Evolutionary conservation across 495 filamentous ascomycete genomes (phyloP).

Genomic region (Rhypophila decipiens): DNA sequence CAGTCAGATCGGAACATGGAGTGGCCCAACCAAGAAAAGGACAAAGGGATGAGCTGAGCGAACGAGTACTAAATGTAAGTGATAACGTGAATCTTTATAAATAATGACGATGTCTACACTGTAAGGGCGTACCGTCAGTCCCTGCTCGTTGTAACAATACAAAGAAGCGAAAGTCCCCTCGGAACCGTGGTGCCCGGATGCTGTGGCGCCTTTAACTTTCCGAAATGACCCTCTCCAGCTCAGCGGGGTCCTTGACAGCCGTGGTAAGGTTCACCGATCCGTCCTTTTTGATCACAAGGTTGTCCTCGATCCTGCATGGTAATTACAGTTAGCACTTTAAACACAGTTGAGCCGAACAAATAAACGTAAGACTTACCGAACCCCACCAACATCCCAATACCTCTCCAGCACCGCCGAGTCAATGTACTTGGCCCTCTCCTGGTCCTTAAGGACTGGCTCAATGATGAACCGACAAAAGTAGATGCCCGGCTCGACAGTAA

Average conservation of each 20-base stretch:
- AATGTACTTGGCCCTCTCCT: constrained; percentile 65
- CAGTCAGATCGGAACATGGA: no score
- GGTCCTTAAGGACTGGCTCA: constrained; percentile 67
- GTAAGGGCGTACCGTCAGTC: no score
- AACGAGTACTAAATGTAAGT: no score
- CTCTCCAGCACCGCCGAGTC: constrained; percentile 63
- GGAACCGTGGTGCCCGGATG: no score
- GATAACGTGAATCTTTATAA: no score
- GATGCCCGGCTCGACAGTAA: constrained; percentile 89
- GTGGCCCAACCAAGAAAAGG: no score
- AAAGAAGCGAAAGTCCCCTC: no score
- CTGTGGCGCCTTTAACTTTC: constrained; percentile 13
- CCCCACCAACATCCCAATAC: constrained; percentile 89
- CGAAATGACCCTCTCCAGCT: constrained; percentile 57
- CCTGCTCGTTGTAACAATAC: no score
- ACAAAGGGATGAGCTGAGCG: no score
- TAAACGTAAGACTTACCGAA: constrained; percentile 40
- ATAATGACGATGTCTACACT: no score
- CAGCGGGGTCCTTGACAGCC: constrained; percentile 62
- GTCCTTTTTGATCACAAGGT: constrained; percentile 70
- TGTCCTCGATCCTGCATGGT: constrained; percentile 49
- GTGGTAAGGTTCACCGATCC: constrained; percentile 78
- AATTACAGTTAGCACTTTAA: constrained; percentile 3
- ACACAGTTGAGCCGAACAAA: neutral
- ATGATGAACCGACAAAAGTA: constrained; percentile 96